phyloP scores from a whole-genome alignment of 2,329 filamentous ascomycete genomes.

The Fusarium transvaalense region DNA sequence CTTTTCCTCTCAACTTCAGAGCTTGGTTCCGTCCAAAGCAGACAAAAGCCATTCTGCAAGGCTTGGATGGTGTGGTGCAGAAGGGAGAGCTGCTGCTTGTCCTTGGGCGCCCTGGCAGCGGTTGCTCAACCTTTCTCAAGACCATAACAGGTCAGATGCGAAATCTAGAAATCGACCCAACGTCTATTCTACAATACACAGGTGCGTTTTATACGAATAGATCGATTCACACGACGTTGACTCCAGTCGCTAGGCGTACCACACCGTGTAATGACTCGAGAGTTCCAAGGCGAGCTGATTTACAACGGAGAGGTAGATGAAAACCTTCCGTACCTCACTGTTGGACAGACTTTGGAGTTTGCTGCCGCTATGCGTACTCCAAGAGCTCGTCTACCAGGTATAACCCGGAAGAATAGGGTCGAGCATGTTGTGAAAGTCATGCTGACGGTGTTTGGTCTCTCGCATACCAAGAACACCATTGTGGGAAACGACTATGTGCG shows the following conservation, averaged over 20 bases:
- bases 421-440: slow-evolving; percentile 74
- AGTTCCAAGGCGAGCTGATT: slow-evolving; percentile 75
- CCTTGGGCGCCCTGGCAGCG: slow-evolving; percentile 73
- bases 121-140: slow-evolving; percentile 74
- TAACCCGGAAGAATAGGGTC: slow-evolving; percentile 71
- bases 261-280: slow-evolving; percentile 63
- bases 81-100: slow-evolving; percentile 77
- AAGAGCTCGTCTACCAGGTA: slow-evolving; percentile 71
- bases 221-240: not conserved
- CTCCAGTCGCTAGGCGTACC: slow-evolving; percentile 51
- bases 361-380: slow-evolving; percentile 78
- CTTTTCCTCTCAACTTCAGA: slow-evolving; percentile 63
- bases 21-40: slow-evolving; percentile 54
- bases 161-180: slow-evolving; percentile 65
- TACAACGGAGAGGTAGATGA: slow-evolving; percentile 83
- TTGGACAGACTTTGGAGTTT: slow-evolving; percentile 79
- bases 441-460: slow-evolving; percentile 78
- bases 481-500: slow-evolving; percentile 82
- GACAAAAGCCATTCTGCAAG: slow-evolving; percentile 70
- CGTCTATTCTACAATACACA: slow-evolving; percentile 71
- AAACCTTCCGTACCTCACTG: slow-evolving; percentile 81
- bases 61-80: slow-evolving; percentile 73
- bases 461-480: slow-evolving; percentile 77
- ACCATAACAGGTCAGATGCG: slow-evolving; percentile 70
- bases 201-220: slow-evolving; percentile 51